Evolutionary conservation across 1,284 basidiomycete genomes (phyloP), one percentile per base, ranked within the genome.

Genomic region (Ustilago nuda): DNA sequence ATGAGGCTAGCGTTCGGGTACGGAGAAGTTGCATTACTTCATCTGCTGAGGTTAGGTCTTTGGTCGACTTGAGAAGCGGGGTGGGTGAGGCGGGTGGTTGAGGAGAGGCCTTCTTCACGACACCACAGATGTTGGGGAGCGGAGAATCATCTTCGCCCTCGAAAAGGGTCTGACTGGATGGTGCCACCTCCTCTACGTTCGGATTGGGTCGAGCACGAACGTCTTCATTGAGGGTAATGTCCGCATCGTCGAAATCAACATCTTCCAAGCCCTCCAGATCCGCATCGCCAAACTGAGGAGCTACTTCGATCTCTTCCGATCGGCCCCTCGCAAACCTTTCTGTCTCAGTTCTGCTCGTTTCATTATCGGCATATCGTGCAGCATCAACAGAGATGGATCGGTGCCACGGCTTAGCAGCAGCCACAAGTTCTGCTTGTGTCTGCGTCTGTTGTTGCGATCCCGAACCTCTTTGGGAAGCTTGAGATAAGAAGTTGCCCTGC

Each of bases 391-490:
- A 77, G 19, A 77, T 68, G 36, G 71, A 73, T 12, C 75, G 70
- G 37, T 73, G 71, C 75, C 75, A 77, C 0, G 75, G 71, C 51
- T 67, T 67, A 27, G 75, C 75, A 4, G 66, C 67, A 32, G 71
- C 67, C 9, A 73, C 65, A 27, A 75, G 59, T 5, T 55, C 61
- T 4, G 66, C 66, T 48, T 61, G 60, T 6, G 64, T 68, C 52
- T 56, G 61, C 13, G 43, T 46, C 11, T 43, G 35, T 33, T 61
- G 64, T 6, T 45, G 64, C 5, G 43, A 45, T 45, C 19, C 43
- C 23, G 61, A 23, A 4, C 15, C 11, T 8, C 54, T 54, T 17
- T 75, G 66, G 48, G 72, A 66, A 11, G 67, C 72, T 32, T 75
- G 72, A 27, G 72, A 75, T 0, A 75, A 43, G 30, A 75, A 71